Conservation (phyloP, 2,329 filamentous ascomycete genomes). For the Emergomyces orientalis region DNA sequence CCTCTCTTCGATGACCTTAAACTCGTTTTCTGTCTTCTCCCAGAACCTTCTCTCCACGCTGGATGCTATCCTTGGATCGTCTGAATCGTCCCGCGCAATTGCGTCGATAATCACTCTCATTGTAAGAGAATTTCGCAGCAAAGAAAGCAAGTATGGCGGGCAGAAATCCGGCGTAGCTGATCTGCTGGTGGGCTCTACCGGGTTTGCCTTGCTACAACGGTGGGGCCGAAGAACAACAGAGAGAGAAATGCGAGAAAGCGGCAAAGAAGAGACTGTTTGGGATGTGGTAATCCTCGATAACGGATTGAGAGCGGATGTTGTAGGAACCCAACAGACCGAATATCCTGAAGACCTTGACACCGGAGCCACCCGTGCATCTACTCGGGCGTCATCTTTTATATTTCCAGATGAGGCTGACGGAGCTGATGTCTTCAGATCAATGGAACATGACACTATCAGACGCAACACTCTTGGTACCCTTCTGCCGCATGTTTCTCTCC, state of each 20-base stretch:
- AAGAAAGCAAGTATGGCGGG: slow-evolving; percentile 24
- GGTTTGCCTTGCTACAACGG: slow-evolving; percentile 39
- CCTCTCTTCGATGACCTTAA: slow-evolving; percentile 36
- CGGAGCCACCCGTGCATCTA: slow-evolving; percentile 28
- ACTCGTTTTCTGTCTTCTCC: slow-evolving; percentile 35
- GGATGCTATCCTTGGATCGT: slow-evolving; percentile 41
- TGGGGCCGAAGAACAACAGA: slow-evolving; percentile 40
- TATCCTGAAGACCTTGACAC: slow-evolving; percentile 35
- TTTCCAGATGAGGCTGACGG: slow-evolving; percentile 25
- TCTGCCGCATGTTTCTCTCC: slow-evolving; percentile 24
- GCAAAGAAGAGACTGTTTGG: slow-evolving; percentile 39
- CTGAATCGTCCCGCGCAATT: slow-evolving; percentile 41
- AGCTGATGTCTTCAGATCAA: slow-evolving; percentile 31
- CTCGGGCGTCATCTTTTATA: slow-evolving; percentile 47
- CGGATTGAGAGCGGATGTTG: slow-evolving; percentile 38
- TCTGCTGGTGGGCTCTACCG: slow-evolving; percentile 36
- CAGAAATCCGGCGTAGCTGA: slow-evolving; percentile 34
- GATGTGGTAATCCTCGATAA: slow-evolving; percentile 42
- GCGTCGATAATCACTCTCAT: slow-evolving; percentile 41
- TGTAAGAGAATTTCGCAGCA: slow-evolving; percentile 35
- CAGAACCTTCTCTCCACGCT: slow-evolving; percentile 38
- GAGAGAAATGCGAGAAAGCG: slow-evolving; percentile 30
- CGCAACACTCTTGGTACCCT: slow-evolving; percentile 18
- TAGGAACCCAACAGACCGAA: slow-evolving; percentile 33
- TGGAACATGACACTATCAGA: slow-evolving; percentile 27